phyloP scores from a whole-genome alignment of 805 yeast species.

The Saccharomycopsis capsularis region DNA sequence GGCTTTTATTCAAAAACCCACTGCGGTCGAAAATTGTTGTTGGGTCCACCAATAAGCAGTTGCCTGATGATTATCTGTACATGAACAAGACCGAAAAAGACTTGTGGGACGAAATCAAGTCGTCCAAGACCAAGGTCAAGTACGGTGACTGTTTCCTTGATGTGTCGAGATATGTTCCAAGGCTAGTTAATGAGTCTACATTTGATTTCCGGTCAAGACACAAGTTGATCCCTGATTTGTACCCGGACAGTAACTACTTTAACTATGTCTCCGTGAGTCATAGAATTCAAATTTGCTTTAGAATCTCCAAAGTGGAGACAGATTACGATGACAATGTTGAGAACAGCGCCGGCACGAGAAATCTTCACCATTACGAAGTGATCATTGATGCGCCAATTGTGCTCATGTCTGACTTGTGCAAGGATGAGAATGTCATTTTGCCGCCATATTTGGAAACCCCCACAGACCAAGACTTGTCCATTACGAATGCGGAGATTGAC shows the following conservation, averaged over 20 bases:
- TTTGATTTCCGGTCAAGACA: conserved; percentile 10
- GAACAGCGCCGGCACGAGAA: no score
- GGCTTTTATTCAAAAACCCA: neutral
- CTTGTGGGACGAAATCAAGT: conserved; percentile 5
- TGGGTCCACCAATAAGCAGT: neutral
- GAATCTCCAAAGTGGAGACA: conserved; percentile 59
- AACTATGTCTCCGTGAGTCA: conserved; percentile 59
- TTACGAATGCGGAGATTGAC: neutral
- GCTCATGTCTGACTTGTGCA: conserved; percentile 39
- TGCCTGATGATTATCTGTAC: conserved; percentile 16
- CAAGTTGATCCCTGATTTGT: conserved; percentile 30
- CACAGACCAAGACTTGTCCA: neutral
- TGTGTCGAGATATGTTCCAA: conserved; percentile 7
- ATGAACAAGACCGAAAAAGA: conserved; percentile 1
- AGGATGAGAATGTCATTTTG: conserved; percentile 31
- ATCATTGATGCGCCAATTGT: conserved; percentile 71
- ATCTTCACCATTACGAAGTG: conserved; percentile 46
- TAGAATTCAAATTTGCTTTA: conserved; percentile 60
- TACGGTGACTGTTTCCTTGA: conserved; percentile 10
- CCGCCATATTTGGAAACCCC: conserved; percentile 25
- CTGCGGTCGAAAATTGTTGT: neutral
- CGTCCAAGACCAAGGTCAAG: conserved; percentile 9
- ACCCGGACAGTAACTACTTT: conserved; percentile 56
- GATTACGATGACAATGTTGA: conserved; percentile 25
- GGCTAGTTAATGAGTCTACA: neutral